These are phyloP conservation scores for Brettanomyces custersianus DNA, from an alignment of 805 yeast species.

Conservation along the genomic window DNA sequence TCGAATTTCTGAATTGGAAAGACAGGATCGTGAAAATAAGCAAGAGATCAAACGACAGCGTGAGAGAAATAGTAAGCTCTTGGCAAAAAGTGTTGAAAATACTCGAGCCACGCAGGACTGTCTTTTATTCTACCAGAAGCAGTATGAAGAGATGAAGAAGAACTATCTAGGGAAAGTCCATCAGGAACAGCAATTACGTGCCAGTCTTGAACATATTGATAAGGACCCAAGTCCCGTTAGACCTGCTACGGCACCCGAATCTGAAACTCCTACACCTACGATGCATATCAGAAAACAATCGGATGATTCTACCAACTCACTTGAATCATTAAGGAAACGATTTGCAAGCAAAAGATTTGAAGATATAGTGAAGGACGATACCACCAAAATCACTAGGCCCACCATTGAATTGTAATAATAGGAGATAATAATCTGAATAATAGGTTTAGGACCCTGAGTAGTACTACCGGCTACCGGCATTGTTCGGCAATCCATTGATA, in stretches of 20 bases:
- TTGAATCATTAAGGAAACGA: constrained; percentile 1
- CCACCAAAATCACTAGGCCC: no score
- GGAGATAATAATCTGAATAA: no score
- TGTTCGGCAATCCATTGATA: no score
- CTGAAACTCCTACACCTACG: no score
- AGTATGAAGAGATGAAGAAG: constrained; percentile 11
- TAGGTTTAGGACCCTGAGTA: no score
- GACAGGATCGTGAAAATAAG: not conserved
- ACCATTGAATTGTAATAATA: no score
- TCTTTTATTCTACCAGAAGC: constrained; percentile 9
- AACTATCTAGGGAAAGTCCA: constrained; percentile 7
- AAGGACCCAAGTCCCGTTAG: no score
- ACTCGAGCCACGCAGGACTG: constrained; percentile 4
- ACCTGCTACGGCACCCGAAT: no score
- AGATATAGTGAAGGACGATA: not conserved
- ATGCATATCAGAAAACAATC: no score
- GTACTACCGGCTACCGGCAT: no score
- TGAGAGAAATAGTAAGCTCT: not conserved
- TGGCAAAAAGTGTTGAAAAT: not conserved
- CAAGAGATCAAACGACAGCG: not conserved
- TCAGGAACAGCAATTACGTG: constrained; percentile 5
- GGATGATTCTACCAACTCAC: constrained; percentile 1
- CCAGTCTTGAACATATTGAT: not conserved
- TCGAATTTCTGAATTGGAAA: not conserved
- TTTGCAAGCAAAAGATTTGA: constrained; percentile 1